phyloP scores from a whole-genome alignment of 345 rosid species.

The Sisymbrium irio region DNA sequence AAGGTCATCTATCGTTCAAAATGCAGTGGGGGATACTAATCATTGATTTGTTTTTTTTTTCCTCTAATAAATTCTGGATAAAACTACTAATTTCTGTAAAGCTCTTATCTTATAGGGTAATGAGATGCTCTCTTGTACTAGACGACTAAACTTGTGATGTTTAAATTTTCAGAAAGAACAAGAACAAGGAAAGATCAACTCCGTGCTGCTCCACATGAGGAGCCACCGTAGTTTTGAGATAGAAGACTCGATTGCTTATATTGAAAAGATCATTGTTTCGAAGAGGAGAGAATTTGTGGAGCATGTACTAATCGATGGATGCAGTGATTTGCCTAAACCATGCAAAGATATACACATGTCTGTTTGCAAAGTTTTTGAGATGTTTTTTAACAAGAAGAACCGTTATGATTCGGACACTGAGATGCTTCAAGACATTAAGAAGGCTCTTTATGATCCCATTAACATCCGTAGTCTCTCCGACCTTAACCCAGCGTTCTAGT shows the following conservation, averaged over 20 bases:
- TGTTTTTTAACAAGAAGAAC: constrained; percentile 51
- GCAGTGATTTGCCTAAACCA: constrained; percentile 33
- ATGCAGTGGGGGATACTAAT: no score
- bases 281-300: constrained; percentile 41
- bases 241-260: constrained; percentile 40
- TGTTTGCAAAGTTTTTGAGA: constrained; percentile 39
- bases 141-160: background rate
- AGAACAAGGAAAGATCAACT: constrained; percentile 47
- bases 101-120: background rate
- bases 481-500: background rate
- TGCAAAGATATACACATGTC: constrained; percentile 47
- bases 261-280: constrained; percentile 27
- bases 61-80: background rate
- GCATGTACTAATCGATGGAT: constrained; percentile 37
- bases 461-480: background rate
- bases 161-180: constrained; percentile 41
- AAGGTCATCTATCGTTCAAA: no score
- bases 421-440: constrained; percentile 47
- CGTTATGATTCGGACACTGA: constrained; percentile 40
- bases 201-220: constrained; percentile 38
- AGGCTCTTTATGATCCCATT: constrained; percentile 48
- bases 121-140: background rate
- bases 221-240: constrained; percentile 28
- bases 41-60: background rate
- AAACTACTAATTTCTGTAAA: background rate